Evolutionary conservation across 768 basidiomycete species (phyloP), one percentile per base, ranked within the genome.

Genomic region (Tricholoma flavovirens): DNA sequence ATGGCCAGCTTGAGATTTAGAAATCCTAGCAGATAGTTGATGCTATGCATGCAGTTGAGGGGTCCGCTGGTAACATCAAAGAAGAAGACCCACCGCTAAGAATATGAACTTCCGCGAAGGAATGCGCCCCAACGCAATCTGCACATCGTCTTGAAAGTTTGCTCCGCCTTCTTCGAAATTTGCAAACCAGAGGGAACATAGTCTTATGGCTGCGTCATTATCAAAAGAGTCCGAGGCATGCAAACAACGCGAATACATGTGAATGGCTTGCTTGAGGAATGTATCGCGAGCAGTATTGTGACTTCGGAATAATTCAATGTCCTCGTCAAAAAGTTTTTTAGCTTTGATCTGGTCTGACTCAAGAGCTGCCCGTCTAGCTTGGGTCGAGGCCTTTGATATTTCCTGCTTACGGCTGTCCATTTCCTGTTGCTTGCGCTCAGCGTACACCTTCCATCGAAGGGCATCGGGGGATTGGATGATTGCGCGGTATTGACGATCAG

Each of bases 121-220:
- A 36, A 95, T 80, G 2, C 78, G 75, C 48, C 70, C 69, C 8
- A 93, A 67, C 1, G 83, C 79, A 1, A 56, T 60, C 42, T 35
- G 73, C 62, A 67, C 86, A 59, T 49, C 71, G 59, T 50, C 66
- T 55, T 71, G 73, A 6, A 77, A 60, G 14, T 79, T 79, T 21
- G 82, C 68, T 45, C 71, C 45, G 66, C 56, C 69, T 59, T 85
- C 80, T 40, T 88, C 82, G 60, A 93, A 89, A 64, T 93, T 91
- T 1, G 88, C 83, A 59, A 98, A 85, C 97, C 96, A 98, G 2
- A 98, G 78, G 1, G 95, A 94, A 60, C 84, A 87, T 26, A 99
- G 76, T 10, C 92, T 84, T 53, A 93, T 88, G 3, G 87, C 76
- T 0, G 83, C 84, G 53, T 89, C 84, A 54, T 86, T 84, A 65